Percentiles rank a stretch among this genome's conserved stretches.
phyloP scores from a whole-genome alignment of 371 early-diverging fungal genomes.

The Mucor racemosus region DNA sequence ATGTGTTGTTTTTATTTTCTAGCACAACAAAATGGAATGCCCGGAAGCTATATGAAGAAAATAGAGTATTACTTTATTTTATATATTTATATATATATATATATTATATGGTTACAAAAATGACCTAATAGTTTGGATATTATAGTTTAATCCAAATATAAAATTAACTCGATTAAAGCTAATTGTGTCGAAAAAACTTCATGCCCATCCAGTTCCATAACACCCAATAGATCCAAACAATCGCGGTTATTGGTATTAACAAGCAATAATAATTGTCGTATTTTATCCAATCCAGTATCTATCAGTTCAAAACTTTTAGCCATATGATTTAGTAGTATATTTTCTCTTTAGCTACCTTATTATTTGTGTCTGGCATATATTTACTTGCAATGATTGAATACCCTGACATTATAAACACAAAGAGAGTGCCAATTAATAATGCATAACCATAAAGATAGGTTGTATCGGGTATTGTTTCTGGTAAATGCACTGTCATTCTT shows the following conservation, averaged over 20 bases:
- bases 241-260: slow-evolving; percentile 80
- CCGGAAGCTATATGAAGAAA: too few species aligned
- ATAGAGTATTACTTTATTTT: too few species aligned
- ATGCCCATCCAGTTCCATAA: slow-evolving; percentile 95
- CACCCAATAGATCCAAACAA: slow-evolving; percentile 79
- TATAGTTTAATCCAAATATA: too few species aligned
- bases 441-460: slow-evolving; percentile 76
- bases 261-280: slow-evolving; percentile 87
- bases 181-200: slow-evolving; percentile 92
- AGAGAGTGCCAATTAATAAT: slow-evolving; percentile 63
- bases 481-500: slow-evolving; percentile 50
- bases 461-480: slow-evolving; percentile 66
- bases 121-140: too few species aligned
- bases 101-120: too few species aligned
- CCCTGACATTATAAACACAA: slow-evolving; percentile 63
- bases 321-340: too few species aligned
- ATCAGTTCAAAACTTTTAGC: not conserved
- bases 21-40: too few species aligned
- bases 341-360: slow-evolving; percentile 43
- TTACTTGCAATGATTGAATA: slow-evolving; percentile 77
- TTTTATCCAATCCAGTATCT: slow-evolving; percentile 76
- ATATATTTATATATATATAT: too few species aligned
- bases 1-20: not conserved
- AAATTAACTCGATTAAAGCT: not conserved
- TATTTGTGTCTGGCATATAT: slow-evolving; percentile 72